These are phyloP conservation scores for Pythium scleroteichum DNA, from an alignment of 352 stramenopile genomes.

Conservation along the genomic window DNA sequence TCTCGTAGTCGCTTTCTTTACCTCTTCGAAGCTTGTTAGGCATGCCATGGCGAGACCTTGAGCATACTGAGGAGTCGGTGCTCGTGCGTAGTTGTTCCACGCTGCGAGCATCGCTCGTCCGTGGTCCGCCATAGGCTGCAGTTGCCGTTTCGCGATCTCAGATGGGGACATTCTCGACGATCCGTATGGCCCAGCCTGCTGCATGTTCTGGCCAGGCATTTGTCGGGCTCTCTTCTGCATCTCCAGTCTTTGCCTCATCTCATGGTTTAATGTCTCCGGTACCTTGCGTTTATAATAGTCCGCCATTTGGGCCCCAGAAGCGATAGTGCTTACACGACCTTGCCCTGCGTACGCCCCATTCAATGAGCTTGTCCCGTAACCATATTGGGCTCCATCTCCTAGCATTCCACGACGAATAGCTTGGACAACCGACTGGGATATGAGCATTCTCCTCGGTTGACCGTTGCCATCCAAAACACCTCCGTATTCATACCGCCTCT, in stretches of 20 bases:
- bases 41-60: slow-evolving; percentile 65
- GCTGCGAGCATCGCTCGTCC: slow-evolving; percentile 67
- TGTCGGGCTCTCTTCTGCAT: slow-evolving; percentile 18
- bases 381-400: slow-evolving; percentile 15
- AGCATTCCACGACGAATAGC: slow-evolving; percentile 17
- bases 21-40: slow-evolving; percentile 75
- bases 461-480: neutral
- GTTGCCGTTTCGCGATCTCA: slow-evolving; percentile 17
- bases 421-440: slow-evolving; percentile 24
- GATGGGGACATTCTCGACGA: slow-evolving; percentile 2
- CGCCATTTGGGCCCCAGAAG: neutral
- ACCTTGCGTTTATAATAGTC: slow-evolving; percentile 24
- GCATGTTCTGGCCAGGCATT: neutral
- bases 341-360: slow-evolving; percentile 2
- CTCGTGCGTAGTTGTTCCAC: slow-evolving; percentile 72
- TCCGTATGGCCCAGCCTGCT: neutral
- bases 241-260: slow-evolving; percentile 15
- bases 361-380: slow-evolving; percentile 4
- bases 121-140: slow-evolving; percentile 69
- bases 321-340: neutral
- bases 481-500: slow-evolving; percentile 29
- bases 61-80: slow-evolving; percentile 48
- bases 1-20: slow-evolving; percentile 74
- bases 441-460: slow-evolving; percentile 5
- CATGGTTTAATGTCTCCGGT: neutral